Base-by-base conservation (phyloP, 805 yeast species). In the Candida golubevii region DNA sequence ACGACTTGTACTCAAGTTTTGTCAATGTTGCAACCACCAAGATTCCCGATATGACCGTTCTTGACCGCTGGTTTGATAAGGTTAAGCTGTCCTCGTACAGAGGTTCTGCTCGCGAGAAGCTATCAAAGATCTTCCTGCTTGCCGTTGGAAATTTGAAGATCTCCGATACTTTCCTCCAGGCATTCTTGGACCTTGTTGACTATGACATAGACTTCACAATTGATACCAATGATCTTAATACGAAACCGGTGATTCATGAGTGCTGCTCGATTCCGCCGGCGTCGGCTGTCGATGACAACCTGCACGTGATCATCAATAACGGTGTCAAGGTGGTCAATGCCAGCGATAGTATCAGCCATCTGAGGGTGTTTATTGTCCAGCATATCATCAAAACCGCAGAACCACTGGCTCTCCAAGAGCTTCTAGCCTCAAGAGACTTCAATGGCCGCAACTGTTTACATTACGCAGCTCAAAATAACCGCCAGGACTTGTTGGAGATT, bases 381-480 rank as follows among this genome's bases (percentile, higher is more conserved):
- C 60, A 63, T 44, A 58, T 67, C n/a, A 51, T 69, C 53, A 49
- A 60, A 1, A 57, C 52, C 33, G 42, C 60, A 11, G 33, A 55
- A 1, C 43, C 47, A 1, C 47, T 48, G 4, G 50, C 57, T 0
- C 41, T 60, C 4, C 39, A 48, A 8, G 50, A 58, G 4, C 47
- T 70, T 8, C 58, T 70, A 15, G 56, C 57, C 3, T 48, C 63
- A 32, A 77, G 74, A 55, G 95, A 86, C 61, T 71, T 77, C 38
- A 79, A 80, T 52, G 95, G 95, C 4, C 75, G 91, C 50, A 81
- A 84, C 1, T 90, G 97, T 18, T 66, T 93, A 13, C 98, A 91
- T 63, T 88, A 89, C 60, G 95, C 96, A 6, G 77, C 95, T 3
- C 77, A 77, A 53, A 72, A 77, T 51, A 72, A 75, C 49, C 57